phyloP scores from a whole-genome alignment of 768 basidiomycete genomes.

The Amanita molliuscula region DNA sequence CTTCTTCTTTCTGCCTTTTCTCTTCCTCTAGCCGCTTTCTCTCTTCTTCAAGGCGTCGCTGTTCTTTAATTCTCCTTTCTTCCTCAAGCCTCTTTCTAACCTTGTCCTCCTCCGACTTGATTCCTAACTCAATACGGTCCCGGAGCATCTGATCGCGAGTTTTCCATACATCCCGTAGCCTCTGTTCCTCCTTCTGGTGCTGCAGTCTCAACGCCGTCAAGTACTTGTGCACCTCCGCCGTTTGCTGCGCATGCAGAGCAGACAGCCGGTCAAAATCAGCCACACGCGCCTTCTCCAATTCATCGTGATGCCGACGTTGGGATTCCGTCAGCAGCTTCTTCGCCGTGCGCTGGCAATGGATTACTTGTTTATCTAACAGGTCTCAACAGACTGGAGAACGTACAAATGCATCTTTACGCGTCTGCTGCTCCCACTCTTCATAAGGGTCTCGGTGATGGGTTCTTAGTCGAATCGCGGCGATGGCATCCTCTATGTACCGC shows the following conservation, averaged over 20 bases:
- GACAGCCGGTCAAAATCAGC: slow-evolving; percentile 25
- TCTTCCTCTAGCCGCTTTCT: slow-evolving; percentile 33
- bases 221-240: slow-evolving; percentile 37
- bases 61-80: slow-evolving; percentile 40
- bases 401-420: slow-evolving; percentile 42
- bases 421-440: slow-evolving; percentile 46
- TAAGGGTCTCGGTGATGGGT: slow-evolving; percentile 45
- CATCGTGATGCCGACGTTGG: slow-evolving; percentile 24
- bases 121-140: slow-evolving; percentile 51
- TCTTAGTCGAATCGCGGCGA: slow-evolving; percentile 41
- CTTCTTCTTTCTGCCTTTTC: slow-evolving; percentile 32
- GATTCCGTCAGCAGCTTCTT: slow-evolving; percentile 28
- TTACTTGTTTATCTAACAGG: background rate
- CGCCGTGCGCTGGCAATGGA: slow-evolving; percentile 27
- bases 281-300: slow-evolving; percentile 33
- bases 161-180: slow-evolving; percentile 34
- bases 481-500: slow-evolving; percentile 35
- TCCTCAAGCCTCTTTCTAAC: slow-evolving; percentile 39
- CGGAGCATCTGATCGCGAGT: slow-evolving; percentile 44
- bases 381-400: slow-evolving; percentile 12
- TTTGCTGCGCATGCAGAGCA: slow-evolving; percentile 35
- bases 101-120: slow-evolving; percentile 55
- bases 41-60: slow-evolving; percentile 34
- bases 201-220: slow-evolving; percentile 32
- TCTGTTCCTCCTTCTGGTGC: slow-evolving; percentile 36